Base-by-base conservation (phyloP, 305 asterid species). In the Fraxinus ornus region DNA sequence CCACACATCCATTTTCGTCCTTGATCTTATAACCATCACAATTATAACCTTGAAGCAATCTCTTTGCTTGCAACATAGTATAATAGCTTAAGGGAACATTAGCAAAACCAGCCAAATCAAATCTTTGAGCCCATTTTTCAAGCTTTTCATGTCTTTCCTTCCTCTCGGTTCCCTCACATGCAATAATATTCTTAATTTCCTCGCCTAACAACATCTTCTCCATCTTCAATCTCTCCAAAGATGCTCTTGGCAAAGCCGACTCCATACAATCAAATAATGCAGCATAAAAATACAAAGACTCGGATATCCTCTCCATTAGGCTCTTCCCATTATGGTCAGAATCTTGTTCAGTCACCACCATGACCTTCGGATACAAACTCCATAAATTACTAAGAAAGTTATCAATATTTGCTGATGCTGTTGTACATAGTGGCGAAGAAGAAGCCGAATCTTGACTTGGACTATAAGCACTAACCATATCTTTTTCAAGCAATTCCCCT, bases 281-380 rank as follows among this genome's bases (percentile, higher is more conserved):
- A 10, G 98, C 95, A 5, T 94, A 95, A 60, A 89, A 95, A 62
- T 95, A 89, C 86, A 95, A 75, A 0, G 95, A 89, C 78, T 91
- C 99, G 0, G 97, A 91, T 5, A 95, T 79, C 82, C 99, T 93
- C 84, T 95, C 98, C 97, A 91, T 94, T 15, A 94, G 82, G 32
- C 81, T 87, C 17, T 87, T 84, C 52, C 95, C 94, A 5, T 95
- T 95, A 87, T 95, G 98, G 60, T 91, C 94, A 0, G 97, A 89
- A 36, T 94, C 97, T 85, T 95, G 99, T 88, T 95, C 99, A 0
- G 94, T 91, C 70, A 95, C 92, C 84, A 94, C 92, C 95, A 93
- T 87, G 24, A 95, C 87, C 86, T 94, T 95, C 2, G 99, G 99
- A 35, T 94, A 91, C 44, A 95, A 75, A 39, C 91, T 92, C 93